Evolutionary conservation across 768 basidiomycete genomes (phyloP).

Genomic region (Pulveroboletus sp.): DNA sequence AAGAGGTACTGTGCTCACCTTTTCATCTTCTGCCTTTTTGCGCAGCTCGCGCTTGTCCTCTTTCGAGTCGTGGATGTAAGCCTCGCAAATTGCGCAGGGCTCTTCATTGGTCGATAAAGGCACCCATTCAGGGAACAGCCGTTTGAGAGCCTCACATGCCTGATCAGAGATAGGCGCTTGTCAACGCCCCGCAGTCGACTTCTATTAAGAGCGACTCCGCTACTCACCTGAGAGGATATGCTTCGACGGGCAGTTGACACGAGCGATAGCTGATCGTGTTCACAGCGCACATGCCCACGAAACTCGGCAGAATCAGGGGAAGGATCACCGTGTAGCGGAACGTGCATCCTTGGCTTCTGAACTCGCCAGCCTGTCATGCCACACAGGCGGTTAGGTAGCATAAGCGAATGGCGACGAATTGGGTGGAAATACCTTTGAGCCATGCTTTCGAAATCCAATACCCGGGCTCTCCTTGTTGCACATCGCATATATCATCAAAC

Average conservation of each 20-base stretch:
- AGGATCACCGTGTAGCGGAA: slow-evolving; percentile 54
- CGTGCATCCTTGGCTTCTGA: slow-evolving; percentile 76
- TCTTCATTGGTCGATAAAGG: slow-evolving; percentile 50
- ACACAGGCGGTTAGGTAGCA: slow-evolving; percentile 8
- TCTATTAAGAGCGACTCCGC: slow-evolving; percentile 5
- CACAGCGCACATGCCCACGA: slow-evolving; percentile 61
- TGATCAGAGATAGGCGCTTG: slow-evolving; percentile 28
- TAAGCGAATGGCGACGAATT: slow-evolving; percentile 9
- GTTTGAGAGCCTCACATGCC: slow-evolving; percentile 56
- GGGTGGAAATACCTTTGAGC: slow-evolving; percentile 57
- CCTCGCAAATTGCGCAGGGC: slow-evolving; percentile 64
- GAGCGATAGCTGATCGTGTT: slow-evolving; percentile 62
- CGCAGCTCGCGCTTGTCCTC: slow-evolving; percentile 63
- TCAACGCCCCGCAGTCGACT: slow-evolving; percentile 15
- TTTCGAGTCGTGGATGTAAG: slow-evolving; percentile 49
- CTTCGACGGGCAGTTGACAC: slow-evolving; percentile 54
- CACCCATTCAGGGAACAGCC: slow-evolving; percentile 64
- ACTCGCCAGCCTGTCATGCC: slow-evolving; percentile 65
- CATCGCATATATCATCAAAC: slow-evolving; percentile 54
- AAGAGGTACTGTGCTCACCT: slow-evolving; percentile 41
- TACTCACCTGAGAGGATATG: slow-evolving; percentile 58
- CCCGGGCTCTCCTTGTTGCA: slow-evolving; percentile 40
- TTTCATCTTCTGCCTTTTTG: slow-evolving; percentile 74
- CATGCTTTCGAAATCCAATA: slow-evolving; percentile 80
- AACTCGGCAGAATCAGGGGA: slow-evolving; percentile 62